Conservation (phyloP, 805 yeast species). For the Hanseniaspora guilliermondii region DNA sequence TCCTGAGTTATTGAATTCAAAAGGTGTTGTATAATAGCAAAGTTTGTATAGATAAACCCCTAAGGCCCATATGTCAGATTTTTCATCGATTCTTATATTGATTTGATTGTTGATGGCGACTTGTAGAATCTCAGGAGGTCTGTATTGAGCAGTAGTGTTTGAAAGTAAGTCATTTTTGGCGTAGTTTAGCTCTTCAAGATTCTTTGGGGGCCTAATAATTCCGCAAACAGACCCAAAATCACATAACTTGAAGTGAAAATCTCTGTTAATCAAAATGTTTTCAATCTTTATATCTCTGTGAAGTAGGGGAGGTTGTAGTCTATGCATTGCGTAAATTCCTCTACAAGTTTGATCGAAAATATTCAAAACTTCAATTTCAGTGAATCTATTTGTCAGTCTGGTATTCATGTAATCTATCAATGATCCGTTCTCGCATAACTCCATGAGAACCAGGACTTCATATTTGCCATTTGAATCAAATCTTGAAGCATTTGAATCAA, state of each 20-base stretch:
- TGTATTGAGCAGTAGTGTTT: conserved; percentile 75
- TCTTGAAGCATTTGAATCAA: conserved; percentile 89
- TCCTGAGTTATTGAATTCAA: conserved; percentile 43
- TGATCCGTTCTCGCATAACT: conserved; percentile 62
- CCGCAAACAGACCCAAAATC: conserved; percentile 75
- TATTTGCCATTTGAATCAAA: conserved; percentile 43
- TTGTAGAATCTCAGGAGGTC: conserved; percentile 79
- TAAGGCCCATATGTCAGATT: conserved; percentile 76
- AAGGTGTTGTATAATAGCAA: conserved; percentile 74
- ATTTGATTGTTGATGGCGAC: conserved; percentile 54
- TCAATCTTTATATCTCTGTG: conserved; percentile 78
- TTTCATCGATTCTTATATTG: conserved; percentile 39
- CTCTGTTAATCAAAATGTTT: conserved; percentile 53
- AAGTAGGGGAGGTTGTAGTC: conserved; percentile 53
- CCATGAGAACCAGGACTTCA: conserved; percentile 72
- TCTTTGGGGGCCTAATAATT: conserved; percentile 49
- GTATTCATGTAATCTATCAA: conserved; percentile 71
- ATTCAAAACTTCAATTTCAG: conserved; percentile 53
- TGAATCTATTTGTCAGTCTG: conserved; percentile 49
- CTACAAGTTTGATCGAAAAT: conserved; percentile 60
- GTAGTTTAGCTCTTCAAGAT: conserved; percentile 44
- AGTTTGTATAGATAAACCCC: conserved; percentile 67
- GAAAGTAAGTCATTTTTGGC: conserved; percentile 59
- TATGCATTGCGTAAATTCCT: conserved; percentile 71
- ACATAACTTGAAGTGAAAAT: conserved; percentile 54